phyloP scores from a whole-genome alignment of 495 filamentous ascomycete genomes.

The Lindgomyces ingoldianus region DNA sequence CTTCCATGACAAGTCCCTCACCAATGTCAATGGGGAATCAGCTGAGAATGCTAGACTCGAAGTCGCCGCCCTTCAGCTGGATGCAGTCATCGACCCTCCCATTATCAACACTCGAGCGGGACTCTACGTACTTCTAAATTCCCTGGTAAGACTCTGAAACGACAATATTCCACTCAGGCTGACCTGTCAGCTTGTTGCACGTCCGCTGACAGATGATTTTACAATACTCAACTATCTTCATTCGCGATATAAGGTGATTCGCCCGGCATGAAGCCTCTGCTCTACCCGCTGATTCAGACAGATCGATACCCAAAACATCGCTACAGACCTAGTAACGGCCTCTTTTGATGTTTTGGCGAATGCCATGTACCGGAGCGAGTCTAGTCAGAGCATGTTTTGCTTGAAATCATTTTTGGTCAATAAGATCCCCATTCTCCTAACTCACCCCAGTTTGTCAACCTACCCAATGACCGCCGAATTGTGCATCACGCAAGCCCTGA shows the following conservation, averaged over 20 bases:
- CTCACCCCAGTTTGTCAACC: slow-evolving; percentile 59
- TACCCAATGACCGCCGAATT: slow-evolving; percentile 71
- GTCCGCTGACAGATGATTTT: slow-evolving; percentile 80
- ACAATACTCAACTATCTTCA: slow-evolving; percentile 76
- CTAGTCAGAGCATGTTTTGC: slow-evolving; percentile 68
- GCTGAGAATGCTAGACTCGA: slow-evolving; percentile 24
- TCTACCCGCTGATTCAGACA: slow-evolving; percentile 10
- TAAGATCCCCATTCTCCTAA: slow-evolving; percentile 80
- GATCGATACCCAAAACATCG: slow-evolving; percentile 46
- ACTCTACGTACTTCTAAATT: slow-evolving; percentile 88
- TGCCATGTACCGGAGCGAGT: slow-evolving; percentile 77
- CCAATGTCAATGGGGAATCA: slow-evolving; percentile 49
- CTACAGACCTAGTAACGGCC: slow-evolving; percentile 76
- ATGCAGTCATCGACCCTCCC: slow-evolving; percentile 63
- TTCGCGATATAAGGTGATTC: slow-evolving; percentile 72
- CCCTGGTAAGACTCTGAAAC: slow-evolving; percentile 60
- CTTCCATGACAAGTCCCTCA: slow-evolving; percentile 53
- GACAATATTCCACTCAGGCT: not conserved
- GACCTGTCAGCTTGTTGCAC: slow-evolving; percentile 65
- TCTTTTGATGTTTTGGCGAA: slow-evolving; percentile 89
- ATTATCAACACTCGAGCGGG: slow-evolving; percentile 79
- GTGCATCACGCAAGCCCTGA: slow-evolving; percentile 78
- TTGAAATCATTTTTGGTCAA: slow-evolving; percentile 91
- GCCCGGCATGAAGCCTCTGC: not conserved
- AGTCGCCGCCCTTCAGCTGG: slow-evolving; percentile 37